phyloP scores from a whole-genome alignment of 306 rosid species.

The Cyamopsis tetragonoloba region DNA sequence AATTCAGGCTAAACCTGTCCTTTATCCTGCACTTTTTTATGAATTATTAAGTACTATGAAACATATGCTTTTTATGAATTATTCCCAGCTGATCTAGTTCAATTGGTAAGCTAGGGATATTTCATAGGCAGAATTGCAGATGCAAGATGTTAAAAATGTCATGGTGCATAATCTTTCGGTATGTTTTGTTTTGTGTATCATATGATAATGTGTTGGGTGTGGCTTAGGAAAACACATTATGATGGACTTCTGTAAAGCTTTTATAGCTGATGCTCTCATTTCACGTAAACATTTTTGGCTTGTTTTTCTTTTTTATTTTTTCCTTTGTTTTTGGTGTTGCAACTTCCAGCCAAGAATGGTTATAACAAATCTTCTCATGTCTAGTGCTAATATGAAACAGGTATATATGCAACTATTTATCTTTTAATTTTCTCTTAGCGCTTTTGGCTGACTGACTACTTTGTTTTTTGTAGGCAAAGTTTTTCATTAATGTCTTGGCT shows the following conservation, averaged over 20 bases:
- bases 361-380: conserved; percentile 96
- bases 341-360: conserved; percentile 99
- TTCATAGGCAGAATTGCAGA: conserved; percentile 84
- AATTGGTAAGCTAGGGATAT: too few relatives aligned
- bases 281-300: background rate
- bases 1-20: too few relatives aligned
- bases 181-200: conserved; percentile 28
- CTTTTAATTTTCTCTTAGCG: background rate
- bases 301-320: background rate
- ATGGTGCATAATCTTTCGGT: conserved; percentile 90
- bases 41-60: too few relatives aligned
- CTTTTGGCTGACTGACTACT: background rate
- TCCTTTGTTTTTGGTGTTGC: conserved; percentile 26
- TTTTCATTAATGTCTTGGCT: conserved; percentile 91
- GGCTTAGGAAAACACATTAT: background rate
- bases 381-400: conserved; percentile 94
- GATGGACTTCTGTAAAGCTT: background rate
- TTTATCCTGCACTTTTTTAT: too few relatives aligned
- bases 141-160: conserved; percentile 86
- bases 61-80: too few relatives aligned
- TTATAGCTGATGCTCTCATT: background rate
- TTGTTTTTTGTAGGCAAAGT: conserved; percentile 74
- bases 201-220: conserved; percentile 6
- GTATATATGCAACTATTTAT: conserved; percentile 30
- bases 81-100: too few relatives aligned